phyloP scores from a whole-genome alignment of 129 eudicot species.

The Centrapalus pauciflorus region DNA sequence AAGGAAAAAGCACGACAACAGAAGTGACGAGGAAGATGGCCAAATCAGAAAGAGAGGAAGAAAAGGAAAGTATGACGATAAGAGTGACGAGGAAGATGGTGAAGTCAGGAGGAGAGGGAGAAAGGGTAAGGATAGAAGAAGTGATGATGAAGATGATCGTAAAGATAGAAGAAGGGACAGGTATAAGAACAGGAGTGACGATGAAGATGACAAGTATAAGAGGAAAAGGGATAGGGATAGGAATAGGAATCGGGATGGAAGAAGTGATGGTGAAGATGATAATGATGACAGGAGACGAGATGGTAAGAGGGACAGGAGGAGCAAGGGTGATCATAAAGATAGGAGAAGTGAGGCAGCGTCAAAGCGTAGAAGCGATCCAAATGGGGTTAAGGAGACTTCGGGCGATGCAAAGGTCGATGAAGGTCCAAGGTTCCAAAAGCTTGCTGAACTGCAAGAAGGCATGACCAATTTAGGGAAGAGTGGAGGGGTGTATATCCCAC shows the following conservation, averaged over 20 bases:
- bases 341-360: slow-evolving; percentile 20
- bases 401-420: slow-evolving; percentile 24
- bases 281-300: slow-evolving; percentile 14
- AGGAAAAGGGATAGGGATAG: background rate
- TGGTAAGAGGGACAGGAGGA: slow-evolving; percentile 17
- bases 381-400: slow-evolving; percentile 8
- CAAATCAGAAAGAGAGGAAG: slow-evolving; percentile 16
- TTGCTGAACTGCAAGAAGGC: slow-evolving; percentile 28
- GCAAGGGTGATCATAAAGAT: slow-evolving; percentile 22
- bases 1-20: background rate
- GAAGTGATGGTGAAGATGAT: background rate
- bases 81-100: slow-evolving; percentile 27
- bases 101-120: slow-evolving; percentile 18
- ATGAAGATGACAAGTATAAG: slow-evolving; percentile 8
- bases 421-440: slow-evolving; percentile 38
- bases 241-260: no score
- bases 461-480: slow-evolving; percentile 62
- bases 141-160: slow-evolving; percentile 32
- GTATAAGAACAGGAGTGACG: slow-evolving; percentile 14
- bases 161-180: slow-evolving; percentile 24
- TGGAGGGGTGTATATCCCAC: slow-evolving; percentile 93
- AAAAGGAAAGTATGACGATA: background rate
- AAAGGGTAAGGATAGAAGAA: slow-evolving; percentile 14
- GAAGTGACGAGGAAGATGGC: slow-evolving; percentile 6
- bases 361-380: slow-evolving; percentile 9